phyloP scores from a whole-genome alignment of 139 green algal genomes.

The Pycnococcus provasolii region DNA sequence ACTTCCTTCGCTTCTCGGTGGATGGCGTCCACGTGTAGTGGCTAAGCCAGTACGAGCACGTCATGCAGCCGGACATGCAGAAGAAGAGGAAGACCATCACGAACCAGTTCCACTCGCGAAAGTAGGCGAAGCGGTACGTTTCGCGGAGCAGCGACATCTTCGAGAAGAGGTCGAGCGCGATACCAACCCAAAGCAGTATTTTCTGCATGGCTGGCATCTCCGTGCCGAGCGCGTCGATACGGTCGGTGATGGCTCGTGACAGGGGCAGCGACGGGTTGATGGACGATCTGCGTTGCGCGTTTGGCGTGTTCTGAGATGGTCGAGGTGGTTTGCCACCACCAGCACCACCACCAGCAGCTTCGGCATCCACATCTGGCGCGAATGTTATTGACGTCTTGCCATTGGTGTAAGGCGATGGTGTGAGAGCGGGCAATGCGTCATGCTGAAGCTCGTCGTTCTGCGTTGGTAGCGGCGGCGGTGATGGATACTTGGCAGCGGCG shows the following conservation, averaged over 20 bases:
- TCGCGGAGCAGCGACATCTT: slow-evolving; percentile 24
- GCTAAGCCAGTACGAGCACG: slow-evolving; percentile 30
- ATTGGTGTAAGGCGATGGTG: background rate
- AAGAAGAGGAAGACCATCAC: slow-evolving; percentile 23
- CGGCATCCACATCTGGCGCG: slow-evolving; percentile 1
- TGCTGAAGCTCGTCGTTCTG: background rate
- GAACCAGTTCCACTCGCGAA: slow-evolving; percentile 17
- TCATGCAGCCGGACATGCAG: slow-evolving; percentile 12
- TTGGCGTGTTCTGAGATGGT: too few relatives aligned
- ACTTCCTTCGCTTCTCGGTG: background rate
- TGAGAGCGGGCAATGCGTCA: background rate
- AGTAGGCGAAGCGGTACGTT: slow-evolving; percentile 21
- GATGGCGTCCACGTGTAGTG: slow-evolving; percentile 30
- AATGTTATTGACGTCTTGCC: background rate
- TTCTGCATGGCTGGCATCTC: slow-evolving; percentile 30
- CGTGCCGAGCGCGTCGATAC: slow-evolving; percentile 21
- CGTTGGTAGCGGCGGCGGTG: background rate
- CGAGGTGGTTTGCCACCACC: background rate
- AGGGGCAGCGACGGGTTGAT: slow-evolving; percentile 13
- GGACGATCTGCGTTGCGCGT: background rate
- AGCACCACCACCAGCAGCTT: slow-evolving; percentile 1
- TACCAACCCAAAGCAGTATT: slow-evolving; percentile 28
- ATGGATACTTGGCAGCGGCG: background rate
- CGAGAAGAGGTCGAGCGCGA: slow-evolving; percentile 31
- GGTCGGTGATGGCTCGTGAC: slow-evolving; percentile 10